These are phyloP conservation scores for Talaromyces islandicus DNA, from an alignment of 2,329 filamentous ascomycete genomes.

Conservation along the genomic window DNA sequence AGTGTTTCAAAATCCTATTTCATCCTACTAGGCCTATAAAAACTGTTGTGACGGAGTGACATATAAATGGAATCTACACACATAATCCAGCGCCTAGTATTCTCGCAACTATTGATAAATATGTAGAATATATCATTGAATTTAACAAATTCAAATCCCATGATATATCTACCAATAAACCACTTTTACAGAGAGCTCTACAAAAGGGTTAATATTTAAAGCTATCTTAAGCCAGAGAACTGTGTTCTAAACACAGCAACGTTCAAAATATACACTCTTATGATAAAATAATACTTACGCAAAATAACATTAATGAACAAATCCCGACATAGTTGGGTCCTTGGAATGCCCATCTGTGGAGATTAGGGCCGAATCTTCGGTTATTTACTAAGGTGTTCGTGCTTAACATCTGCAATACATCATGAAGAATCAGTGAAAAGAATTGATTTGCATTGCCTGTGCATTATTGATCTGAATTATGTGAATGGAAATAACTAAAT, in stretches of 20 bases:
- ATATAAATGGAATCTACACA: no score
- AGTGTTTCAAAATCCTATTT: no score
- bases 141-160: not conserved
- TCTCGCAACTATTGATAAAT: not conserved
- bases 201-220: not conserved
- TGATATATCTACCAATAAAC: not conserved
- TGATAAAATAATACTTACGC: not conserved
- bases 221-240: not conserved
- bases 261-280: no score
- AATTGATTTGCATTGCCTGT: not conserved
- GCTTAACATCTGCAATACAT: not conserved
- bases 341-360: not conserved
- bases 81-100: not conserved
- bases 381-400: not conserved
- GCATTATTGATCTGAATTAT: not conserved
- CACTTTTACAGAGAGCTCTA: not conserved
- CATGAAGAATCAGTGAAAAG: not conserved
- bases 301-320: not conserved
- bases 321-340: not conserved
- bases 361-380: not conserved
- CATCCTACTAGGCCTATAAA: no score
- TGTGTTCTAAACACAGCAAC: no score
- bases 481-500: not conserved
- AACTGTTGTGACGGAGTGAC: no score
- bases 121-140: not conserved